Evolutionary conservation across 805 yeast species (phyloP).

Genomic region (Metschnikowia santaceciliae): DNA sequence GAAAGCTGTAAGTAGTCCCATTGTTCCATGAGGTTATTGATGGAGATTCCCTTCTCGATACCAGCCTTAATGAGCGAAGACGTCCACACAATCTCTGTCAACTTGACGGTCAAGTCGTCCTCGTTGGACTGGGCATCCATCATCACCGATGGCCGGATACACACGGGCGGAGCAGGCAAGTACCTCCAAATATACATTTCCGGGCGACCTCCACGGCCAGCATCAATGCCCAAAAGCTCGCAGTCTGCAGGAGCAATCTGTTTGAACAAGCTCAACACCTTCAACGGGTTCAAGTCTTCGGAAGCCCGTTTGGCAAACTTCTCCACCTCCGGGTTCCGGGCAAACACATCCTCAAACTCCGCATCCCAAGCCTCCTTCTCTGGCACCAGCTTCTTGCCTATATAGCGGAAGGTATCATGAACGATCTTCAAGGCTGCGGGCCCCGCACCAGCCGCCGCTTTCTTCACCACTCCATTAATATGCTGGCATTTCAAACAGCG

Average conservation of each 20-base stretch:
- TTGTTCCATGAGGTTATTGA: conserved; percentile 93
- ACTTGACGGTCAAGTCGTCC: conserved; percentile 93
- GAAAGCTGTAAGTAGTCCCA: conserved; percentile 97
- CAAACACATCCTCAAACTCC: conserved; percentile 72
- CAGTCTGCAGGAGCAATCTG: conserved; percentile 84
- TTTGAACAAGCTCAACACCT: conserved; percentile 81
- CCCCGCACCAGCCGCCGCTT: conserved; percentile 87
- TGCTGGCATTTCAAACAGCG: conserved; percentile 85
- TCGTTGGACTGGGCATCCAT: conserved; percentile 93
- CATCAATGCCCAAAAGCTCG: conserved; percentile 86
- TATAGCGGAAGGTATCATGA: conserved; percentile 94
- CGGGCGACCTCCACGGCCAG: conserved; percentile 86
- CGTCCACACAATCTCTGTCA: conserved; percentile 96
- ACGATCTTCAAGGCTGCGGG: conserved; percentile 92
- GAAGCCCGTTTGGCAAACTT: conserved; percentile 79
- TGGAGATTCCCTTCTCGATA: conserved; percentile 88
- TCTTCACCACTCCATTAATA: conserved; percentile 93
- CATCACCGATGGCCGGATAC: conserved; percentile 94
- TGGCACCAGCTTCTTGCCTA: conserved; percentile 82
- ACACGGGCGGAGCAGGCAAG: conserved; percentile 97
- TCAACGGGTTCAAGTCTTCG: conserved; percentile 92
- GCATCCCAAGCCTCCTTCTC: conserved; percentile 86
- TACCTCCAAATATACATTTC: conserved; percentile 97
- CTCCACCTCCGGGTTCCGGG: conserved; percentile 82
- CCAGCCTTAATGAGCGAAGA: conserved; percentile 93